Percentiles rank a stretch among this genome's conserved stretches.
phyloP scores from a whole-genome alignment of 202 grass and related monocot species.

The Saccharum hybrid region DNA sequence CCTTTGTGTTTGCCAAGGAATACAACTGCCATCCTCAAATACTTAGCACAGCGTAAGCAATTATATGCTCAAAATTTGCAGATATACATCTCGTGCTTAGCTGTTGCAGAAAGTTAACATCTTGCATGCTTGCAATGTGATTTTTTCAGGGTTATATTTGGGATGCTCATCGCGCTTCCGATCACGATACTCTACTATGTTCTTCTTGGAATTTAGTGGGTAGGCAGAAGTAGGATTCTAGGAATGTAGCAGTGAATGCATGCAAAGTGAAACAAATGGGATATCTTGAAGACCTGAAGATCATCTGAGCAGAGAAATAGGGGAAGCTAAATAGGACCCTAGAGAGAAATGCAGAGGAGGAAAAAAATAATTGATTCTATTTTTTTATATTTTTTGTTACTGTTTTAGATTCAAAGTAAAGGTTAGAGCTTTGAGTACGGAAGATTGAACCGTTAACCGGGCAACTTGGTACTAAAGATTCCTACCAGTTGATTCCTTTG shows the following conservation, averaged over 20 bases:
- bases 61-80: not conserved
- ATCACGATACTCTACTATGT: conserved; percentile 95
- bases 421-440: conserved; percentile 49
- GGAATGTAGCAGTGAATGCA: conserved; percentile 40
- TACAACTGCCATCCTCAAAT: conserved; percentile 98
- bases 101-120: not conserved
- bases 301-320: conserved; percentile 41
- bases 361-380: conserved; percentile 31
- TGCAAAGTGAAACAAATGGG: conserved; percentile 1
- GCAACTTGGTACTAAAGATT: conserved; percentile 58
- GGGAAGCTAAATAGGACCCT: conserved; percentile 48
- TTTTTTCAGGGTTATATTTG: conserved; percentile 83
- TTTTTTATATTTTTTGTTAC: conserved; percentile 44
- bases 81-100: not conserved
- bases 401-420: conserved; percentile 73
- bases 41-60: conserved; percentile 91
- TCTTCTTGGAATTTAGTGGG: conserved; percentile 75
- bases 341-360: conserved; percentile 49
- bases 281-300: conserved; percentile 44
- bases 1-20: conserved; percentile 97
- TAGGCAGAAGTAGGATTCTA: conserved; percentile 56
- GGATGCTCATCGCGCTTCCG: conserved; percentile 86
- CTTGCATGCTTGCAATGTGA: not conserved
- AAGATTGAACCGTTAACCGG: conserved; percentile 38
- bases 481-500: conserved; percentile 42